Evolutionary conservation across 176 grass and related monocot genomes (phyloP), one percentile per base, ranked within the genome.

Genomic region (Thinopyrum elongatum): DNA sequence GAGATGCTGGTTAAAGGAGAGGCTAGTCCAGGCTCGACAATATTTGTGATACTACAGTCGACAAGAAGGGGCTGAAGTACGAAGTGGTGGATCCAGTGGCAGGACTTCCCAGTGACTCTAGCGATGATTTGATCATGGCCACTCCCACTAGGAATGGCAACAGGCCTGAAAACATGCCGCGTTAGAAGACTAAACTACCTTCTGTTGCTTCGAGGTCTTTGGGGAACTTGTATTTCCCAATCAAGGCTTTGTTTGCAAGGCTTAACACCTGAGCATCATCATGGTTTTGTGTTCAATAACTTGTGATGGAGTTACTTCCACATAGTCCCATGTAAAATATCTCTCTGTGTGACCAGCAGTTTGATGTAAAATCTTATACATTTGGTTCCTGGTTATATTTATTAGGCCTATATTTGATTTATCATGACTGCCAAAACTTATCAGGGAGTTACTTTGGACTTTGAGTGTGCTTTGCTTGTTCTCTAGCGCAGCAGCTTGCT

Each of bases 221-320:
- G 19, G 21, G 5, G 67, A 38, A 70, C 19, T n/a, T 70, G 19
- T n/a, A 70, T n/a, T 70, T 19, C 4, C 35, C 36, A 42, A 41
- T 71, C 35, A 71, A 14, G 69, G 69, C 69, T 71, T 25, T 71
- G 35, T 71, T 71, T 14, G 35, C 69, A 71, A 71, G 35, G 68
- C 34, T 69, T 67, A 67, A 16, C 63, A 15, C 27, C 12, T 65
- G 30, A 17, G 63, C 27, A 65, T 65, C 27, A 5, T 65, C 63
- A 65, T 65, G 12, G 10, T 65, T 62, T 11, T 62, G 62, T 15
- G 4, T 65, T 65, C 42, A 16, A 29, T 26, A 64, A 65, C 26
- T 65, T 65, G 62, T 65, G 62, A 65, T 64, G 61, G 61, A 64
- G 26, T 28, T 64, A 64, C 25, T 64, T 64, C 25, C 0, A 44